phyloP scores from a whole-genome alignment of 306 rosid species.

The Hippophae rhamnoides region DNA sequence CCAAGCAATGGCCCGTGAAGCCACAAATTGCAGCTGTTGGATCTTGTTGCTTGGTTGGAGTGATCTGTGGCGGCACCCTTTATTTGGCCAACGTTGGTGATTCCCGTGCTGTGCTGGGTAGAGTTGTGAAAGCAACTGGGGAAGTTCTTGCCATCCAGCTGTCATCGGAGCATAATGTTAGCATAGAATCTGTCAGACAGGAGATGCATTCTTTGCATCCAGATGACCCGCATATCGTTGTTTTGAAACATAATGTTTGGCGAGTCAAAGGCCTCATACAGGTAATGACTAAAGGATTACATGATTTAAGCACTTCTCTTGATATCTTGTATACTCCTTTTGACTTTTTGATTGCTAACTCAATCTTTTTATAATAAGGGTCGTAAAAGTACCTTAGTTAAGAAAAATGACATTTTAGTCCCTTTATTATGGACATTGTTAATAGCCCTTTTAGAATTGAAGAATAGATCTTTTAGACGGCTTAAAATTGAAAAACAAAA shows the following conservation, averaged over 20 bases:
- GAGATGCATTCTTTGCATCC: slow-evolving; percentile 95
- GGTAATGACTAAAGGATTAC: slow-evolving; percentile 32
- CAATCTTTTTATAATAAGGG: too few species aligned
- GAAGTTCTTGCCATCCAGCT: slow-evolving; percentile 75
- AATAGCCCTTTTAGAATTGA: too few species aligned
- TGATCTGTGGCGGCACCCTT: slow-evolving; percentile 66
- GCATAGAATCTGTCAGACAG: slow-evolving; percentile 73
- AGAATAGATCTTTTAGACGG: too few species aligned
- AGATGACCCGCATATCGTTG: slow-evolving; percentile 68
- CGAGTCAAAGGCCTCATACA: slow-evolving; percentile 96
- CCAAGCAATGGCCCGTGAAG: slow-evolving; percentile 69
- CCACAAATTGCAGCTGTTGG: slow-evolving; percentile 98
- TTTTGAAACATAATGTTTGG: slow-evolving; percentile 91
- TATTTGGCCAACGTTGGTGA: slow-evolving; percentile 91
- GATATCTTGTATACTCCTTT: slow-evolving; percentile 3
- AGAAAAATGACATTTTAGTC: too few species aligned
- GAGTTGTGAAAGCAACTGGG: slow-evolving; percentile 64
- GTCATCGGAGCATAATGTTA: slow-evolving; percentile 83
- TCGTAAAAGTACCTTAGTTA: too few species aligned
- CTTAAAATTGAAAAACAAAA: too few species aligned
- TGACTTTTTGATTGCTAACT: background rate
- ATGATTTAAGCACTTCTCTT: background rate
- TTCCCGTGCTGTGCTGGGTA: slow-evolving; percentile 89
- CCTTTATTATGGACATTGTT: too few species aligned
- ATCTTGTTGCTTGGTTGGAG: slow-evolving; percentile 79